A percentile compares a stretch with the other conserved stretches of the same genome.
Evolutionary conservation across 1,284 basidiomycete genomes (phyloP).

Genomic region (Volvariella volvacea): DNA sequence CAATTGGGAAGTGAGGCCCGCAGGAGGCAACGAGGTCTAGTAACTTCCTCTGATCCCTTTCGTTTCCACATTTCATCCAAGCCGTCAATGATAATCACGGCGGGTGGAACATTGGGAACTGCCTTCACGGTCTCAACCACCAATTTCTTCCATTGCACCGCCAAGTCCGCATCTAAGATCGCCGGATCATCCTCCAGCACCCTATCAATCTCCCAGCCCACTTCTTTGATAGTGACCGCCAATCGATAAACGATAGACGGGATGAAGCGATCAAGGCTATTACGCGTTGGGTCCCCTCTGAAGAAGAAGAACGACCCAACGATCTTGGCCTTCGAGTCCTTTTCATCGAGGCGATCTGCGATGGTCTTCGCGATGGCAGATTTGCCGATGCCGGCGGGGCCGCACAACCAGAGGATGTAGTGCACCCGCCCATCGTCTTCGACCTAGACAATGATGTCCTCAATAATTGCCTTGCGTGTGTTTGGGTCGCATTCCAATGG

Average conservation of each 20-base stretch:
- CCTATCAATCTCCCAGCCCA: neutral
- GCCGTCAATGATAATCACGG: neutral
- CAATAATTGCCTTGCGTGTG: neutral
- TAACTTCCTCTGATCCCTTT: neutral
- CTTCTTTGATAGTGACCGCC: neutral
- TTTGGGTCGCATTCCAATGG: neutral
- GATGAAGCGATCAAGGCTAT: neutral
- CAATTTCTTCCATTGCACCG: neutral
- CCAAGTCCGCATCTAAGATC: neutral
- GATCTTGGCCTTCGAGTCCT: neutral
- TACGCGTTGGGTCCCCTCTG: neutral
- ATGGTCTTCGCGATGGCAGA: neutral
- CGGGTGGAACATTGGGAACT: neutral
- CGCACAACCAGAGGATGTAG: neutral
- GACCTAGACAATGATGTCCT: neutral
- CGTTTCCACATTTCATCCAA: neutral
- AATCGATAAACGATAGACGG: neutral
- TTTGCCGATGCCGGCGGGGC: conserved; percentile 1
- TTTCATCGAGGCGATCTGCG: neutral
- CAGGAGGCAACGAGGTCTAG: neutral
- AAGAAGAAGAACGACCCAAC: neutral
- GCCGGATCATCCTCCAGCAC: neutral
- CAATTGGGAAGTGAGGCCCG: neutral
- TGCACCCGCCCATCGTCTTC: neutral
- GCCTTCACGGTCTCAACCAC: neutral